phyloP scores from a whole-genome alignment of 2,329 filamentous ascomycete species.

The Ploettnerulaceae sp. region DNA sequence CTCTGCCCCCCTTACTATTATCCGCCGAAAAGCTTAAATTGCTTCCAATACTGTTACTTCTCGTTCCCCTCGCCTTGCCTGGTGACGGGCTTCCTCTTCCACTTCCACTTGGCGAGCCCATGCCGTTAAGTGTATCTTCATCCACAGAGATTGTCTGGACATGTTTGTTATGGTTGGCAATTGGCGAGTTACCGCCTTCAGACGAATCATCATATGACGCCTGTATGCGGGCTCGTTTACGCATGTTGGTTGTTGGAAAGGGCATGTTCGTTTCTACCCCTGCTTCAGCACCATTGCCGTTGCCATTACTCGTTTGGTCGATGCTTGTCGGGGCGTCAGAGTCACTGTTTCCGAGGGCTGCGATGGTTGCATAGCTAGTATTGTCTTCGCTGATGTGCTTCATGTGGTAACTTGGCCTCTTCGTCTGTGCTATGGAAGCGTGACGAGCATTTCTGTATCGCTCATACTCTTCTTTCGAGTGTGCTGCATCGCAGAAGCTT shows the following conservation, averaged over 20 bases:
- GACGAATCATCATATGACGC: slow-evolving; percentile 24
- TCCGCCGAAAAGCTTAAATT: slow-evolving; percentile 25
- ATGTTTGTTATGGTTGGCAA: slow-evolving; percentile 9
- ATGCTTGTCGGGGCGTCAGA: slow-evolving; percentile 7
- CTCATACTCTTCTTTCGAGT: slow-evolving; percentile 56
- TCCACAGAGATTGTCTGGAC: slow-evolving; percentile 9
- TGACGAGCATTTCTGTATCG: slow-evolving; percentile 40
- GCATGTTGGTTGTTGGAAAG: slow-evolving; percentile 12
- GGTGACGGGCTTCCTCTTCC: slow-evolving; percentile 13
- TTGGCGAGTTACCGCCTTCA: slow-evolving; percentile 18
- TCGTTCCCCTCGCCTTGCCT: slow-evolving; percentile 10
- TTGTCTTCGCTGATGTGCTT: slow-evolving; percentile 19
- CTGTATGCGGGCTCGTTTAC: slow-evolving; percentile 19
- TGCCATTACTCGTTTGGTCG: background rate
- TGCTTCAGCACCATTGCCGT: slow-evolving; percentile 1
- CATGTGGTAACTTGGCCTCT: slow-evolving; percentile 14
- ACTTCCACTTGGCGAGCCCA: slow-evolving; percentile 14
- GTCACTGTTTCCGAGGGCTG: slow-evolving; percentile 9
- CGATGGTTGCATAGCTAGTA: slow-evolving; percentile 19
- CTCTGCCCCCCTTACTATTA: slow-evolving; percentile 12
- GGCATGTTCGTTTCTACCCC: slow-evolving; percentile 1
- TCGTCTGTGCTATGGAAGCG: slow-evolving; percentile 23
- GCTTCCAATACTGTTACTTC: slow-evolving; percentile 28
- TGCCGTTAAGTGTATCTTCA: slow-evolving; percentile 14
- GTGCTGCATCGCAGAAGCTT: slow-evolving; percentile 56